Evolutionary conservation across 164 flowering plant genomes (phyloP).

Genomic region (Aristolochia californica): DNA sequence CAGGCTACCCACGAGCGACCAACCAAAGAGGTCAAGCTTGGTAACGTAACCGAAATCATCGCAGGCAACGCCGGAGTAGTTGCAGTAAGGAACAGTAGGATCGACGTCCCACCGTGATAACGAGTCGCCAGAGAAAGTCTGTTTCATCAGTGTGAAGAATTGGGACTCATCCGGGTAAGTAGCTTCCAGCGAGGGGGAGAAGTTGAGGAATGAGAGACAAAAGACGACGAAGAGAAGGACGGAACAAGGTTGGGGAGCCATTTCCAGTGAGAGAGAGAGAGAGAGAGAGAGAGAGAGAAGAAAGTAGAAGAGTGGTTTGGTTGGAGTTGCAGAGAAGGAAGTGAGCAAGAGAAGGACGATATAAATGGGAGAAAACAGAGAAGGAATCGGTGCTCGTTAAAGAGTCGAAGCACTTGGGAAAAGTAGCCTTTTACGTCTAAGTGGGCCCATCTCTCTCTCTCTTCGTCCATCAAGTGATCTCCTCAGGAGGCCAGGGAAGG

Average conservation of each 20-base stretch:
- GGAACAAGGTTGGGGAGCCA: background rate
- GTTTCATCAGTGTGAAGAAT: constrained; percentile 61
- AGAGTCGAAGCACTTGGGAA: too few relatives aligned
- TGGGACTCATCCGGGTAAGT: constrained; percentile 22
- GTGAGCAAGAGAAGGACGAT: background rate
- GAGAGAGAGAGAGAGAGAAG: background rate
- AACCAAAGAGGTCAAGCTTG: constrained; percentile 37
- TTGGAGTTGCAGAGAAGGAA: background rate
- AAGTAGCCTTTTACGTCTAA: too few relatives aligned
- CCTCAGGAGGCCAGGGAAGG: too few relatives aligned
- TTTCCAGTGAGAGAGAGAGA: background rate
- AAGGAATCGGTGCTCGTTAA: too few relatives aligned
- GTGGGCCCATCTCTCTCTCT: too few relatives aligned
- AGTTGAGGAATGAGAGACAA: constrained; percentile 12
- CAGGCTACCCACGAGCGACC: constrained; percentile 51
- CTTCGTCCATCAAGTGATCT: too few relatives aligned
- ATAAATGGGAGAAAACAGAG: too few relatives aligned
- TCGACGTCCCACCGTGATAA: constrained; percentile 37
- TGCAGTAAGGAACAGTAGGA: constrained; percentile 30
- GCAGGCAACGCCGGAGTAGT: constrained; percentile 55
- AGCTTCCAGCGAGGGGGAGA: constrained; percentile 14
- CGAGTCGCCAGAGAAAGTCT: constrained; percentile 37
- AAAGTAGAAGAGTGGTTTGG: background rate
- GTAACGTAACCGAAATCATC: constrained; percentile 38
- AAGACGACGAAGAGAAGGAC: background rate